Base-by-base conservation (phyloP, 805 yeast genomes). In the Lipomyces chichibuensis region DNA sequence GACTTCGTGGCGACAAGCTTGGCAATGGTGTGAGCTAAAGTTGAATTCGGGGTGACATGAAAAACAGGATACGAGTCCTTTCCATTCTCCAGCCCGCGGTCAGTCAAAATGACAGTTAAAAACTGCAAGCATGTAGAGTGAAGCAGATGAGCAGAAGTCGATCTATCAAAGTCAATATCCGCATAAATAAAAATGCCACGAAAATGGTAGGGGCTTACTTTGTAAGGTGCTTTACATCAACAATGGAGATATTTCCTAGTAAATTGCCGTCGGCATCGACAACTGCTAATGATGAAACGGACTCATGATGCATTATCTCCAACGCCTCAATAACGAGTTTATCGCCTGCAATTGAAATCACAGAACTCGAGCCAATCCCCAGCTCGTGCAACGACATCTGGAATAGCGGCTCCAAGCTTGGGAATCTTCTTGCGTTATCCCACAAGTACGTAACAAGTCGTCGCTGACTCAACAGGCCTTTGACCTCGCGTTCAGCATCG, bases 51-150 rank as follows among this genome's bases (percentile, higher is more conserved):
- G 69, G 91, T 88, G 32, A 94, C 97, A 77, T 94, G 97, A 84
- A 94, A 94, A 53, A 95, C 94, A 20, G 99, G 99, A 83, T 89
- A 94, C 54, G 96, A 92, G 80, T 94, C 99, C 78, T 93, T 92
- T n/a, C 62, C 97, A 75, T 92, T 93, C 74, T 89, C 96, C 39
- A 94, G 83, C 25, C 99, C 99, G 75, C 97, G 88, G 64, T 88
- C 88, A 71, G 90, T 88, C 70, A 95, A 84, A 68, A 93, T 92
- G 69, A 92, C 89, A 14, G 96, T 87, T 65, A 94, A 87, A 76
- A 94, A 94, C 78, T 90, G 95, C 74, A 92, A 83, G 78, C 97
- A 95, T 6, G 95, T 84, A 76, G 90, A 88, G 74, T 89, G 88
- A 65, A 94, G 82, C 70, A 91, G 81, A 67, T 90, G 92, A 14